Percentiles rank a stretch among this genome's conserved stretches.
Conservation (phyloP, 805 yeast genomes). For the Diddensiella santjacobensis region DNA sequence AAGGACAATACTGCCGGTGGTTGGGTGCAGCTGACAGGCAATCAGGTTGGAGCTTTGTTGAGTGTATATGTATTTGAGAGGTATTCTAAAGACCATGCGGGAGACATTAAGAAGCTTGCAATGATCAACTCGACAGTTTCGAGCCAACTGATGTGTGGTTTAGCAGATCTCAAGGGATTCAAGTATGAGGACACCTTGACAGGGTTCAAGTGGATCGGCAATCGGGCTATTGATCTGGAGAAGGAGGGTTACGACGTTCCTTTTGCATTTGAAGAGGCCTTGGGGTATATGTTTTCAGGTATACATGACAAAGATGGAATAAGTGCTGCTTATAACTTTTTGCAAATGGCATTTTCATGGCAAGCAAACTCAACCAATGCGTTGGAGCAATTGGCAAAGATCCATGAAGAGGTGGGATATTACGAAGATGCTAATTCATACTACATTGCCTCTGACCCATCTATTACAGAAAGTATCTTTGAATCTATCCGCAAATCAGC, state of each 20-base stretch:
- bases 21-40: constrained; percentile 86
- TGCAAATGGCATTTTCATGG: constrained; percentile 64
- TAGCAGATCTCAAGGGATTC: constrained; percentile 63
- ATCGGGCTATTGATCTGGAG: constrained; percentile 72
- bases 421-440: constrained; percentile 86
- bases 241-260: constrained; percentile 65
- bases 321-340: constrained; percentile 69
- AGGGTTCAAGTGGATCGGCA: constrained; percentile 98
- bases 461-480: constrained; percentile 54
- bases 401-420: constrained; percentile 67
- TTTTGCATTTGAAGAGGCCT: constrained; percentile 92
- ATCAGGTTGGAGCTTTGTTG: constrained; percentile 83
- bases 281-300: constrained; percentile 84
- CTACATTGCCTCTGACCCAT: constrained; percentile 58
- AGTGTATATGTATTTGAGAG: constrained; percentile 56
- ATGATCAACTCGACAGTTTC: constrained; percentile 89
- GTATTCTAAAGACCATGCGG: constrained; percentile 24
- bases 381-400: constrained; percentile 49
- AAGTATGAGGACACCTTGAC: constrained; percentile 78
- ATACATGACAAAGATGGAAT: constrained; percentile 94
- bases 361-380: constrained; percentile 35
- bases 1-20: constrained; percentile 35
- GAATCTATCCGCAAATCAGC: constrained; percentile 41
- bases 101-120: constrained; percentile 37
- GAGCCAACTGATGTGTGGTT: constrained; percentile 67